Evolutionary conservation across 345 rosid species (phyloP), one percentile per base, ranked within the genome.

Genomic region (Anastatica hierochuntica): DNA sequence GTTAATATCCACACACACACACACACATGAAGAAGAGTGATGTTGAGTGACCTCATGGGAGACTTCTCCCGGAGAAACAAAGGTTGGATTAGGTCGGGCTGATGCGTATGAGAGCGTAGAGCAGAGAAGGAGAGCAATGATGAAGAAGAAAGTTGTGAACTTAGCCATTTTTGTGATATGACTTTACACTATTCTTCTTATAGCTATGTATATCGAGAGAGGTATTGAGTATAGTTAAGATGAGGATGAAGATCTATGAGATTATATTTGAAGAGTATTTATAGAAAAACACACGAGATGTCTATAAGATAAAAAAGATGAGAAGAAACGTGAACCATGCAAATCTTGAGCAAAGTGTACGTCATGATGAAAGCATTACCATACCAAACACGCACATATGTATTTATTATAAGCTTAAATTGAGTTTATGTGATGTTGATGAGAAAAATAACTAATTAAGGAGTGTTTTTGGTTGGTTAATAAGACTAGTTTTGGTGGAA

Each of bases 71-170:
- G 24, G 24, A 2, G 2, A 2, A 21, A 21, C 24, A 21, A 71
- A 72, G 43, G 63, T 46, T 3, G 86, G 76, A 38, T 12, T 67
- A 0, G 71, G 58, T 11, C 90, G 79, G 30, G 69, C 67, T 49
- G 63, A 49, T 14, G 79, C 64, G 58, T 53, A 38, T 62, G 61
- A 49, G 34, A 69, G 35, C 16, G 74, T 42, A 27, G 77, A 71
- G 48, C 73, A 53, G 31, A 83, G 69, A 50, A 80, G 67, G 14
- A 82, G 63, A 58, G 65, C 36, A 10, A 74, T 10, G 58, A 75
- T 9, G 62, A 74, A 45, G 23, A 63, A 42, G 39, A 26, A 24
- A 34, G 67, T 31, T 26, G 59, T 39, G 52, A 55, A 42, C 64
- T 64, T 75, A 37, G 64, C 64, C 83, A 75, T 66, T 6, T 23